Evolutionary conservation across 345 rosid genomes (phyloP).

Genomic region (Arabis alpina): DNA sequence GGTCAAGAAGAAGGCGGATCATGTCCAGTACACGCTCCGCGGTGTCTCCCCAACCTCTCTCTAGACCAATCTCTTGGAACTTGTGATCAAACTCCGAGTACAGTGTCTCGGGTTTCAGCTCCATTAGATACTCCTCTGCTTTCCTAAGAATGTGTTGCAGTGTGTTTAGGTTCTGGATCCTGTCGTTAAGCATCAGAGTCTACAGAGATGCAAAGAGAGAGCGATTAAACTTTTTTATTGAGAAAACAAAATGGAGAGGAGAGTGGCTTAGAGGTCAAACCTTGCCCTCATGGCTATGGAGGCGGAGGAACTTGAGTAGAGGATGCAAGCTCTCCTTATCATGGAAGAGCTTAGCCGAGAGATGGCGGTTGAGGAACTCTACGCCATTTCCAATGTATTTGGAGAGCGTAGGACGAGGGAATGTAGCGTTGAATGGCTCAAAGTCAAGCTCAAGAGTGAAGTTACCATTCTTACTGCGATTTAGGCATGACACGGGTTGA

Average conservation of each 20-base stretch:
- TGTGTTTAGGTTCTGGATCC: conserved; percentile 62
- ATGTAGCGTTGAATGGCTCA: conserved; percentile 78
- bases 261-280: conserved; percentile 30
- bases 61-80: conserved; percentile 87
- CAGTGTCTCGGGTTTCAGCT: conserved; percentile 54
- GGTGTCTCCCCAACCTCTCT: conserved; percentile 92
- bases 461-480: conserved; percentile 68
- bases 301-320: conserved; percentile 74
- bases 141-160: conserved; percentile 76
- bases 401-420: conserved; percentile 85
- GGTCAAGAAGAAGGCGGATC: conserved; percentile 87
- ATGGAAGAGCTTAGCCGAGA: conserved; percentile 89
- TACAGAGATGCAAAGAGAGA: conserved; percentile 43
- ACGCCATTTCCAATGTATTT: conserved; percentile 92
- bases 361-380: conserved; percentile 95
- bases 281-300: conserved; percentile 85
- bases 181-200: conserved; percentile 82
- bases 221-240: not conserved
- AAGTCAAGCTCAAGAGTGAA: conserved; percentile 88
- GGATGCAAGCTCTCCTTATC: conserved; percentile 87
- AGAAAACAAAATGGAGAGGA: not conserved
- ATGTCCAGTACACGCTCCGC: conserved; percentile 71
- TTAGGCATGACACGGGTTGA: not conserved
- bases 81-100: conserved; percentile 60
- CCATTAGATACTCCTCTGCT: conserved; percentile 75